Base-by-base conservation (phyloP, 257 asterid species). In the Cordia subcordata region DNA sequence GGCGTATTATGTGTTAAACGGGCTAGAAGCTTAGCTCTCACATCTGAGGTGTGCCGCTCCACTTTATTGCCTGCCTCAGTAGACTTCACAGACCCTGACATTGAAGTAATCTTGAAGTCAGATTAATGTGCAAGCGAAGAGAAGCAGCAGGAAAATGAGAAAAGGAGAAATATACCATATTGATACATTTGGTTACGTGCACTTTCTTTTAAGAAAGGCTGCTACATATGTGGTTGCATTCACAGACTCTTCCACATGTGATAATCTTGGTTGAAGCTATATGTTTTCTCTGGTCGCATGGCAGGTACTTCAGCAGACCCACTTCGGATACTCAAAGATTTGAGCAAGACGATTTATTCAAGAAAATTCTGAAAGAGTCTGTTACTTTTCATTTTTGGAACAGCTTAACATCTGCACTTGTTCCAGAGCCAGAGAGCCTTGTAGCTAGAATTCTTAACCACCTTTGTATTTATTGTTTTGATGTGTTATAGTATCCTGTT, bases 361-460 rank as follows among this genome's bases (percentile, higher is more conserved):
- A 73, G 64, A 82, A 74, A 68, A 79, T 83, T 5, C 54, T 75
- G 69, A 60, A 72, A 37, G 65, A 82, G 55, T 86, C 96, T 0
- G 13, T 53, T 57, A 74, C 91, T 0, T 60, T 87, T 72, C 98
- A 92, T 80, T 82, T 82, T 23, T 92, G 96, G 94, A 80, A 82
- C 73, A 73, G 93, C 75, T 66, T 79, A 75, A 88, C 96, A 13
- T 79, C 96, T 59, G 75, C 96, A 57, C 64, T 89, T 65, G 70
- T 86, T 63, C 99, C 96, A 35, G 96, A 82, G 76, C 47, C 89
- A 0, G 81, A 71, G 59, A 84, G 96, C 81, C 88, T 92, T 37
- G 79, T 76, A 57, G 77, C 53, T 53, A 72, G 83, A 78, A 71
- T 92, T 62, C 72, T 92, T 46, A 81, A 92, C 61, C 76, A 55